Percentiles rank a stretch among this genome's conserved stretches.
Evolutionary conservation across 257 asterid genomes (phyloP).

Genomic region (Przewalskia tangutica): DNA sequence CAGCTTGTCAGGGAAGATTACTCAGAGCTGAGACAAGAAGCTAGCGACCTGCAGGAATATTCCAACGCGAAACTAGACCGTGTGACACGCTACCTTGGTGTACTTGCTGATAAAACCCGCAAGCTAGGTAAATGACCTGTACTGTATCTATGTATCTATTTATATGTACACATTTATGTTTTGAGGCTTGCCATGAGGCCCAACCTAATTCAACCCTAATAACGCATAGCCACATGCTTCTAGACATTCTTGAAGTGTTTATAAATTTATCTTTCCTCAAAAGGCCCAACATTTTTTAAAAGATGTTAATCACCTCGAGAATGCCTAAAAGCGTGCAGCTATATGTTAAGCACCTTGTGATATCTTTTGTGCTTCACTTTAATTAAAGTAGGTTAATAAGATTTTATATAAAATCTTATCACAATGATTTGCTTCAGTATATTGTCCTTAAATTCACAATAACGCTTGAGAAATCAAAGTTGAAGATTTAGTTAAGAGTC

Average conservation of each 20-base stretch:
- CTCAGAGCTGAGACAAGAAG: slow-evolving; percentile 83
- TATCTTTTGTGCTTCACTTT: background rate
- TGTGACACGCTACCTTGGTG: slow-evolving; percentile 85
- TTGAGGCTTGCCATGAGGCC: background rate
- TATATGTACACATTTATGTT: background rate
- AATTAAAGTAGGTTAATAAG: background rate
- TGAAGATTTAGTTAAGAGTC: background rate
- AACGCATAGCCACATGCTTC: background rate
- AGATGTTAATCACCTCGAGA: background rate
- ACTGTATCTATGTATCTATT: background rate
- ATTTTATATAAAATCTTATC: background rate
- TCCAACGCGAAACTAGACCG: slow-evolving; percentile 93
- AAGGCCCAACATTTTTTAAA: background rate
- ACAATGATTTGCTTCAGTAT: background rate
- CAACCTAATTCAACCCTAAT: background rate
- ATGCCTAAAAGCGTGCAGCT: background rate
- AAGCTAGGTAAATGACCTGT: slow-evolving; percentile 53
- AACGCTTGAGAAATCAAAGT: background rate
- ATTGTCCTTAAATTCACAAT: background rate
- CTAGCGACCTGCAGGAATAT: slow-evolving; percentile 89
- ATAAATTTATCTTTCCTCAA: background rate
- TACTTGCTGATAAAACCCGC: slow-evolving; percentile 87
- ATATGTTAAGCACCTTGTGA: background rate
- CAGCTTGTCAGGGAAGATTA: slow-evolving; percentile 85
- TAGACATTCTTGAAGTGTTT: background rate